Conservation (phyloP, 176 grass and related monocot species). For the Themeda triandra region DNA sequence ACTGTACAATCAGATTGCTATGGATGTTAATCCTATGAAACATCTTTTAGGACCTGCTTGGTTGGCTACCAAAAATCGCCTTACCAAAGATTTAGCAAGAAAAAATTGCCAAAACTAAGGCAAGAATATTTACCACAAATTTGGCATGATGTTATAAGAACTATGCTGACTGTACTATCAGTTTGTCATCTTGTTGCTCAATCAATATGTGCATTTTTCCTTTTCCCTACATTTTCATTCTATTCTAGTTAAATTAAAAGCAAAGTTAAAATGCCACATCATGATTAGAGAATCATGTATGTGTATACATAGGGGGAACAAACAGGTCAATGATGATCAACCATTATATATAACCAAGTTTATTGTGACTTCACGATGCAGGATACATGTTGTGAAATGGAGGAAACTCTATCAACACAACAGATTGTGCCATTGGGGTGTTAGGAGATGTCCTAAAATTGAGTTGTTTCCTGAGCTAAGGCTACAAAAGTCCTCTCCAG, state of each 20-base stretch:
- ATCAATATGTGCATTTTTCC: not conserved
- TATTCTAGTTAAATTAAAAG: not conserved
- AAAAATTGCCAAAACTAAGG: too few species aligned
- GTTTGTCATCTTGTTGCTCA: not conserved
- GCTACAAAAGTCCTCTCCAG: constrained; percentile 35
- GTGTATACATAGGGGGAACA: not conserved
- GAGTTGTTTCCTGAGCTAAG: constrained; percentile 52
- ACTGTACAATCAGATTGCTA: not conserved
- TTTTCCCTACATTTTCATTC: not conserved
- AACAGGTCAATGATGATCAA: constrained; percentile 1
- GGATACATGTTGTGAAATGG: constrained; percentile 53
- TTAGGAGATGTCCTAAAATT: constrained; percentile 50
- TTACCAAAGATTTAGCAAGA: too few species aligned
- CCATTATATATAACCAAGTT: not conserved
- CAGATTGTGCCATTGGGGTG: constrained; percentile 47
- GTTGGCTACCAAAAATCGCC: too few species aligned
- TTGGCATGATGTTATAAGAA: not conserved
- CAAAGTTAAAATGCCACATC: not conserved
- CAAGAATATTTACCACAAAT: too few species aligned
- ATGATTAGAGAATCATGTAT: not conserved
- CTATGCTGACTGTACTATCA: not conserved
- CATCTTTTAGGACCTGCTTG: not conserved
- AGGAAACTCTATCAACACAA: constrained; percentile 29
- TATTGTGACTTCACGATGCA: constrained; percentile 13
- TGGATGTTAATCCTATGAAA: not conserved